These are phyloP conservation scores for Xylariaceae sp. DNA, from an alignment of 2,329 filamentous ascomycete species.

Conservation along the genomic window DNA sequence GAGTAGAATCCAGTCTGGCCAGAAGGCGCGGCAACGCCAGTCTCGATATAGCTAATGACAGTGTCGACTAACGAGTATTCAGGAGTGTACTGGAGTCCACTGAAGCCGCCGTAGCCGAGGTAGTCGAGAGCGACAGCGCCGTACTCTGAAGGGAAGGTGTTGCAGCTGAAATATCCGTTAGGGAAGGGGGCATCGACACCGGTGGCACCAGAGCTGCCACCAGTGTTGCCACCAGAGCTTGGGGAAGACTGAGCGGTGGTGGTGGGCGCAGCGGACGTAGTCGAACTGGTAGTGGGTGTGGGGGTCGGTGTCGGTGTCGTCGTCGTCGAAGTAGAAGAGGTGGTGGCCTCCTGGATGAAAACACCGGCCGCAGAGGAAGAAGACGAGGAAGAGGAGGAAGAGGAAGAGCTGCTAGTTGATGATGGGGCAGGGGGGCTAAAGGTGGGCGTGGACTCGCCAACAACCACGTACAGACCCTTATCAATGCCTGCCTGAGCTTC, in stretches of 20 bases:
- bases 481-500: constrained; percentile 70
- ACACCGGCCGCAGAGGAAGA: constrained; percentile 30
- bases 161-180: constrained; percentile 67
- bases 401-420: constrained; percentile 29
- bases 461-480: constrained; percentile 65
- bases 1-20: constrained; percentile 70
- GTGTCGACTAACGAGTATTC: constrained; percentile 43
- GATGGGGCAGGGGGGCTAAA: constrained; percentile 42
- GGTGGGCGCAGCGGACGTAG: constrained; percentile 23
- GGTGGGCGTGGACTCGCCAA: constrained; percentile 55
- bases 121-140: constrained; percentile 70
- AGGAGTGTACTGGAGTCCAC: constrained; percentile 66
- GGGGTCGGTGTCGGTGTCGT: constrained; percentile 31
- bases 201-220: constrained; percentile 32
- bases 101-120: constrained; percentile 70
- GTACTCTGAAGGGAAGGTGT: constrained; percentile 72
- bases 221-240: constrained; percentile 21
- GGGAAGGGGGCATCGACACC: constrained; percentile 70
- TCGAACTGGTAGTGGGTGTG: constrained; percentile 23
- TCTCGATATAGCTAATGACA: constrained; percentile 62
- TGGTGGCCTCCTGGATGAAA: constrained; percentile 30
- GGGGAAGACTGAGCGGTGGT: constrained; percentile 25
- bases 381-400: too few relatives aligned
- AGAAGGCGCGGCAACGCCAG: constrained; percentile 57
- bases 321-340: constrained; percentile 29